Conservation (phyloP, 768 basidiomycete genomes). For the Phylloporus arenicola region DNA sequence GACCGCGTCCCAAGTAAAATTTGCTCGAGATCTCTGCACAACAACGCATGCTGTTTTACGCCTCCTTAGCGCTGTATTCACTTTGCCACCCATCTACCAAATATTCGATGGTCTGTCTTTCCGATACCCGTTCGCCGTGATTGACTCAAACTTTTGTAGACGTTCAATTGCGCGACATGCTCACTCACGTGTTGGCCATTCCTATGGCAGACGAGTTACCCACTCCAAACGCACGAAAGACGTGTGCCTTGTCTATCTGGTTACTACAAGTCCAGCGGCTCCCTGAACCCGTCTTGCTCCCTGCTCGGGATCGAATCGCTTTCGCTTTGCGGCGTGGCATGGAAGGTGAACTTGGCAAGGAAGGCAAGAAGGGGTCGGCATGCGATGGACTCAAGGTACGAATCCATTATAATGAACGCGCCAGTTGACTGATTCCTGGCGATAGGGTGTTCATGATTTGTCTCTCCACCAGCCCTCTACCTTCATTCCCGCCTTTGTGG, state of each 20-base stretch:
- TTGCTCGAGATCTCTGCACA: conserved; percentile 74
- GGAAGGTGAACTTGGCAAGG: conserved; percentile 80
- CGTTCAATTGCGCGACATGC: conserved; percentile 50
- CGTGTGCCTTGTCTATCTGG: conserved; percentile 73
- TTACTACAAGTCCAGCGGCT: conserved; percentile 68
- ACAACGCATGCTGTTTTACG: conserved; percentile 67
- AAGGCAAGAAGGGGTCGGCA: conserved; percentile 81
- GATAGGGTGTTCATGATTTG: conserved; percentile 69
- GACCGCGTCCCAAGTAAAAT: conserved; percentile 72
- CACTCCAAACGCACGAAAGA: conserved; percentile 83
- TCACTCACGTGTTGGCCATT: conserved; percentile 64
- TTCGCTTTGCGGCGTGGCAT: conserved; percentile 70
- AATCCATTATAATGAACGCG: conserved; percentile 5
- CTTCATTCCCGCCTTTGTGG: conserved; percentile 64
- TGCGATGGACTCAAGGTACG: conserved; percentile 73
- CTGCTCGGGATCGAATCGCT: conserved; percentile 62
- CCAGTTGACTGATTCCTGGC: conserved; percentile 9
- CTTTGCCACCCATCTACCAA: conserved; percentile 50
- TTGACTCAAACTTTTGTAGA: conserved; percentile 36
- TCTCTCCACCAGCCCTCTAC: conserved; percentile 55
- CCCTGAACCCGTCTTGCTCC: conserved; percentile 53
- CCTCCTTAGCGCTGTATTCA: conserved; percentile 55
- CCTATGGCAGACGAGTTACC: conserved; percentile 65
- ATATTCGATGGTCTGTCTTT: conserved; percentile 55
- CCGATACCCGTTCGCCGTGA: neutral